phyloP scores from a whole-genome alignment of 2,329 filamentous ascomycete genomes.

The Talaromyces sp. region DNA sequence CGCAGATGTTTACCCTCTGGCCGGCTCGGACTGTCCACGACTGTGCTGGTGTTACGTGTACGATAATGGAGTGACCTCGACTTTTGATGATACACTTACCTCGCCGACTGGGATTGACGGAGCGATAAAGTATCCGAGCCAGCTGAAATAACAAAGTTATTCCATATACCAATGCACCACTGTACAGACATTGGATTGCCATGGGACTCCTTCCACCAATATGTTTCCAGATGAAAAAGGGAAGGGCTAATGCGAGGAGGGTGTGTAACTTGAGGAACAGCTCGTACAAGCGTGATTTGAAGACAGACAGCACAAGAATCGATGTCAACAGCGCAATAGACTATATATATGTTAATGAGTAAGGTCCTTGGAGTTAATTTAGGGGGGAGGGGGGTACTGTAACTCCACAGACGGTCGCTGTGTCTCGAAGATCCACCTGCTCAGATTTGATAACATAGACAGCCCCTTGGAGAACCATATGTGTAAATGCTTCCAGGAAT shows the following conservation, averaged over 20 bases:
- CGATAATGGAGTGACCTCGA: slow-evolving; percentile 5
- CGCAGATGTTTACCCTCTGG: slow-evolving; percentile 16
- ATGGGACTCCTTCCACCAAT: slow-evolving; percentile 7
- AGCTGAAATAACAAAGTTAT: slow-evolving; percentile 8
- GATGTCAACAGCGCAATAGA: not conserved
- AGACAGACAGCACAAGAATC: not conserved
- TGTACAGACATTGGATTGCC: slow-evolving; percentile 13
- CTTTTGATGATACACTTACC: slow-evolving; percentile 1
- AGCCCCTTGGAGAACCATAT: slow-evolving; percentile 8
- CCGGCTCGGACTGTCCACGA: slow-evolving; percentile 16
- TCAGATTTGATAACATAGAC: slow-evolving; percentile 1
- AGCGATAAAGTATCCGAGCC: slow-evolving; percentile 9
- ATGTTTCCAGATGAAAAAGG: slow-evolving; percentile 5
- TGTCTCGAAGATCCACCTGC: not conserved
- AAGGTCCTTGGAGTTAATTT: not conserved
- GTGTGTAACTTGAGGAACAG: slow-evolving; percentile 7
- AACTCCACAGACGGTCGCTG: slow-evolving; percentile 7
- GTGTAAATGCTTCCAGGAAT: slow-evolving; percentile 13
- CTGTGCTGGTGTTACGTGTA: slow-evolving; percentile 9
- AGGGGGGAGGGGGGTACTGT: slow-evolving; percentile 6
- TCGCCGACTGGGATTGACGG: slow-evolving; percentile 10
- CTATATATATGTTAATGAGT: not conserved
- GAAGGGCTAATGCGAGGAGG: not conserved
- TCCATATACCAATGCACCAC: slow-evolving; percentile 10
- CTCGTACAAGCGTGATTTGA: slow-evolving; percentile 6